These are phyloP conservation scores for Macrocybe gigantea DNA, from an alignment of 768 basidiomycete genomes.

Conservation along the genomic window DNA sequence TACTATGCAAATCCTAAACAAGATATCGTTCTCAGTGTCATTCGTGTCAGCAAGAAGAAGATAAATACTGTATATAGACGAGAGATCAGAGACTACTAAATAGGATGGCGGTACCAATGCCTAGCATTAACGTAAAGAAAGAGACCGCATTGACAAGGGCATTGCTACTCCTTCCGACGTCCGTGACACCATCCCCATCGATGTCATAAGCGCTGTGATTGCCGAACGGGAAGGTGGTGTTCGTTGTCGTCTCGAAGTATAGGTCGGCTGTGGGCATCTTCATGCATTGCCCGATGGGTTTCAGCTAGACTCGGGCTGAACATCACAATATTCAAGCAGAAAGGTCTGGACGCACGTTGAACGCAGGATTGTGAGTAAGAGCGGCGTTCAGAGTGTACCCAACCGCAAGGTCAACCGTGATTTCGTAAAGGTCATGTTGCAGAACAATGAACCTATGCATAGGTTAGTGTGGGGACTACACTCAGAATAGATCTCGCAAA, in stretches of 20 bases:
- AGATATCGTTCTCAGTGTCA: too few relatives aligned
- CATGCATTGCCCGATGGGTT: constrained; percentile 76
- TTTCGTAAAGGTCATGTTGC: constrained; percentile 78
- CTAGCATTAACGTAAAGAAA: too few relatives aligned
- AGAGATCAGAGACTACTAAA: too few relatives aligned
- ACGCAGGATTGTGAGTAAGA: constrained; percentile 53
- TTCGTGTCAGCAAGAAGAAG: background rate
- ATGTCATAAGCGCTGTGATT: constrained; percentile 31
- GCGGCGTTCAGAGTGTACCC: constrained; percentile 83
- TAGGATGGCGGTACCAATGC: background rate
- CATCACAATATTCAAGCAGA: background rate
- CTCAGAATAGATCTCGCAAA: constrained; percentile 19
- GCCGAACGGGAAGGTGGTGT: constrained; percentile 55
- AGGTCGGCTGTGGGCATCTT: constrained; percentile 58
- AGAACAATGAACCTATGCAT: constrained; percentile 73
- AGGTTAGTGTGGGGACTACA: constrained; percentile 1
- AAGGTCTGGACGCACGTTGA: constrained; percentile 42
- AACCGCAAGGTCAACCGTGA: constrained; percentile 86
- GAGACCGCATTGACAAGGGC: background rate
- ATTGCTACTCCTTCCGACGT: constrained; percentile 6
- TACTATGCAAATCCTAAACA: background rate
- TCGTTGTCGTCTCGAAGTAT: constrained; percentile 80
- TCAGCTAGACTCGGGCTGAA: constrained; percentile 33
- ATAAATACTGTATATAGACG: background rate
- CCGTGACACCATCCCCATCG: constrained; percentile 31